Evolutionary conservation across 108 stramenopile species (phyloP).

Genomic region (Fragilariopsis cylindrus): DNA sequence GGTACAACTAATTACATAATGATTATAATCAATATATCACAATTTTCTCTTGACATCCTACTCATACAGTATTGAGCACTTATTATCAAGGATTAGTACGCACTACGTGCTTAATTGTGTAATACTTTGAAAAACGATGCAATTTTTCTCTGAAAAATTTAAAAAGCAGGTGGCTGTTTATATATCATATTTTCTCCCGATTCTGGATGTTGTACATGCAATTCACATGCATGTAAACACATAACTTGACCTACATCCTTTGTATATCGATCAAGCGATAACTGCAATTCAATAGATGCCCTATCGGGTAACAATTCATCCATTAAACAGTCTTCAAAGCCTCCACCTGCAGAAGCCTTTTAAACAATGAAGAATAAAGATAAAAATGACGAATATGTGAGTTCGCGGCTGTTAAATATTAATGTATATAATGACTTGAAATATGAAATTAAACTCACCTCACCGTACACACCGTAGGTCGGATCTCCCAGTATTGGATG

Average conservation of each 20-base stretch:
- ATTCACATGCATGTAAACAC: slow-evolving; percentile 72
- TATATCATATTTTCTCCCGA: slow-evolving; percentile 54
- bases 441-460: slow-evolving; percentile 18
- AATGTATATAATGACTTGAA: too few relatives aligned
- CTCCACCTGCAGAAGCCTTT: slow-evolving; percentile 24
- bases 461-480: slow-evolving; percentile 75
- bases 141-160: not conserved
- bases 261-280: slow-evolving; percentile 27
- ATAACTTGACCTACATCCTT: slow-evolving; percentile 36
- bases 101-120: too few relatives aligned
- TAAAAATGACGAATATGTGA: not conserved
- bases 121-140: too few relatives aligned
- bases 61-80: too few relatives aligned
- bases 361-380: not conserved
- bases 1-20: too few relatives aligned
- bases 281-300: slow-evolving; percentile 21
- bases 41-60: too few relatives aligned
- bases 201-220: slow-evolving; percentile 66
- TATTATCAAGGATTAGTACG: too few relatives aligned
- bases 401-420: too few relatives aligned
- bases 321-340: slow-evolving; percentile 39
- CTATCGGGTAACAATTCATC: slow-evolving; percentile 39
- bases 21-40: too few relatives aligned
- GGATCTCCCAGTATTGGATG: slow-evolving; percentile 87
- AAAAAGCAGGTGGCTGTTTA: slow-evolving; percentile 58